Base-by-base conservation (phyloP, 139 green algal species). In the Haematococcus sp. region DNA sequence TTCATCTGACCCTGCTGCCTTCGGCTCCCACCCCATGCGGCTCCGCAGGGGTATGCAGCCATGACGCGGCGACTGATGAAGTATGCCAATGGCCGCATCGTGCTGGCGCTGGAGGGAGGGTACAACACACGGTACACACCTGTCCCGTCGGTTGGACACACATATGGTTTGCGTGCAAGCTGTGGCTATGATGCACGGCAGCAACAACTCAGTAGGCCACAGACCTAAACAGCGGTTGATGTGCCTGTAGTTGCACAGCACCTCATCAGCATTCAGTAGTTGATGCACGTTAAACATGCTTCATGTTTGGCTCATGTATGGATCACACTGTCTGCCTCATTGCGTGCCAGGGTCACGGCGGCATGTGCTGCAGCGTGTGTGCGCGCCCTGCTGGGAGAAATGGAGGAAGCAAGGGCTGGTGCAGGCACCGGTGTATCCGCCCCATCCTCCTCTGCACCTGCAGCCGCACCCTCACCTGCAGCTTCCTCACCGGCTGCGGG, bases 81-180 rank as follows among this genome's bases (percentile, higher is more conserved):
- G 15, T 67, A 75, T 30, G 75, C 80, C 3, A 64, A 75, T 4
- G 80, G 80, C 22, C 63, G 52, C 43, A 9, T 91, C 22, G 81
- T 90, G 30, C 68, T 90, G 25, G 74, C 88, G 33, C 83, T 94
- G 54, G 89, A 94, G 78, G 89, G 89, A 0, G 89, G 89, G 15
- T 94, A 94, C 78, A 88, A 90, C 64, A 83, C 73, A 3, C 68
- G 74, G 82, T 84, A 32, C n/a, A 44, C 1, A 22, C 30, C 5
- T 28, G 19, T 19, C 31, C 3, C 4, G 27, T 25, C 49, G 25
- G 13, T 64, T 23, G 17, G 16, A 9, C 5, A 34, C 4, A 20
- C 4, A n/a, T 63, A 22, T 25, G 23, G 35, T 54, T 43, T n/a
- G n/a, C 5, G 9, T 40, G 59, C 11, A 43, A 22, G 27, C 27